phyloP scores from a whole-genome alignment of 768 basidiomycete genomes.

The Amylocystis lapponica region DNA sequence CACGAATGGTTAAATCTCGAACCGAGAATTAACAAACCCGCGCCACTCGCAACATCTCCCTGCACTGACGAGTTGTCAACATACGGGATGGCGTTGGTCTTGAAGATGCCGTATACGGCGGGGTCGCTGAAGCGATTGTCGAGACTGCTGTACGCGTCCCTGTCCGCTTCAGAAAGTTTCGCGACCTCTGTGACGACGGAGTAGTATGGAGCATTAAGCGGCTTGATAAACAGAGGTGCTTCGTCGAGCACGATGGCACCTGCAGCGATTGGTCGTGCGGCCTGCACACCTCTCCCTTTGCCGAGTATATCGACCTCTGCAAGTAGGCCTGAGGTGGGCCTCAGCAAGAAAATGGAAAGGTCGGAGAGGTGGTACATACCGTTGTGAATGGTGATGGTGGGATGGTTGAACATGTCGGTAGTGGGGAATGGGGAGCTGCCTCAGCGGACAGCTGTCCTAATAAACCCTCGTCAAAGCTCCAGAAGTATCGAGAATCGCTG shows the following conservation, averaged over 20 bases:
- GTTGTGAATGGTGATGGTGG: too few species aligned
- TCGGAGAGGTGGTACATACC: too few species aligned
- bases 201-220: neutral
- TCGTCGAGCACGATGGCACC: constrained; percentile 21
- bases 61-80: constrained; percentile 1
- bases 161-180: constrained; percentile 9
- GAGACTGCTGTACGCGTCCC: constrained; percentile 16
- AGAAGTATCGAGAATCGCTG: too few species aligned
- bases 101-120: constrained; percentile 17
- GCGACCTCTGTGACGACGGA: constrained; percentile 10
- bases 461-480: too few species aligned
- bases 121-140: constrained; percentile 9
- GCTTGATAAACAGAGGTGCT: constrained; percentile 17
- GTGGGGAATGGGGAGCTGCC: too few species aligned
- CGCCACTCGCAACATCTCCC: neutral
- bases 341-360: too few species aligned
- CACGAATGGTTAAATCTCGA: constrained; percentile 24
- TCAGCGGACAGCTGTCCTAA: too few species aligned
- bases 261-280: constrained; percentile 15
- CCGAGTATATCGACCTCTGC: constrained; percentile 6
- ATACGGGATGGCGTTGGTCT: constrained; percentile 22
- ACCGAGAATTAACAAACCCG: constrained; percentile 17
- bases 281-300: constrained; percentile 22
- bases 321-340: too few species aligned
- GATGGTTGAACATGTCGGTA: too few species aligned